Evolutionary conservation across 495 filamentous ascomycete genomes (phyloP), one percentile per base, ranked within the genome.

Genomic region (Parachaetomium inaequale): DNA sequence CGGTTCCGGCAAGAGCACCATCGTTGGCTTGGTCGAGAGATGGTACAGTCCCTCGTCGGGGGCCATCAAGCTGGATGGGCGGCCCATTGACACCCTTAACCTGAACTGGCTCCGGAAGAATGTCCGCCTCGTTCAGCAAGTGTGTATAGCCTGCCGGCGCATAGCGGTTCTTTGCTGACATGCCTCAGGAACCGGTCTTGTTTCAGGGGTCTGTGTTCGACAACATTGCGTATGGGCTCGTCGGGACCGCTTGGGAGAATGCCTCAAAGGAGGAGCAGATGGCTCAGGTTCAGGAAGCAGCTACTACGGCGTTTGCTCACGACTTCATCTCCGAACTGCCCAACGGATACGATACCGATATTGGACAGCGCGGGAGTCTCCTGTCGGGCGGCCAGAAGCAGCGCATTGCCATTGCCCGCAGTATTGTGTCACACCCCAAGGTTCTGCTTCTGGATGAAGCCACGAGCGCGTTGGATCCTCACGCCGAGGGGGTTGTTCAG

Each of bases 21-120:
- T 96, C 19, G 87, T 98, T 25, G 92, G 91, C 7, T 77, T 98
- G 8, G 85, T 96, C 17, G 92, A 96, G 74, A 83, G 94, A 8
- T 98, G 96, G 81, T 98, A 96, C 68, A 82, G 87, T 45, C 88
- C 93, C 40, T 58, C 72, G 32, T 74, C 70, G 15, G 82, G 82
- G 0, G 68, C 70, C 2, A 72, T 90, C 55, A 66, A 76, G 4
- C 77, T 88, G 4, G 81, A 83, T 28, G 82, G 79, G 2, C 75
- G 81, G 8, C 76, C 83, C 50, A 56, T 89, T 2, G 75, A 77
- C 1, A 77, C 82, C 17, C 64, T 86, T 23, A 72, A 88, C 42
- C 58, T 86, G 26, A 82, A 81, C 55, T 88, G 87, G 86, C 84
- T 83, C 76, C 75, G 87, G 58, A 79, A 80, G 2, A 83, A 87